Base-by-base conservation (phyloP, 2,329 filamentous ascomycete genomes). In the Penicillium sp. region DNA sequence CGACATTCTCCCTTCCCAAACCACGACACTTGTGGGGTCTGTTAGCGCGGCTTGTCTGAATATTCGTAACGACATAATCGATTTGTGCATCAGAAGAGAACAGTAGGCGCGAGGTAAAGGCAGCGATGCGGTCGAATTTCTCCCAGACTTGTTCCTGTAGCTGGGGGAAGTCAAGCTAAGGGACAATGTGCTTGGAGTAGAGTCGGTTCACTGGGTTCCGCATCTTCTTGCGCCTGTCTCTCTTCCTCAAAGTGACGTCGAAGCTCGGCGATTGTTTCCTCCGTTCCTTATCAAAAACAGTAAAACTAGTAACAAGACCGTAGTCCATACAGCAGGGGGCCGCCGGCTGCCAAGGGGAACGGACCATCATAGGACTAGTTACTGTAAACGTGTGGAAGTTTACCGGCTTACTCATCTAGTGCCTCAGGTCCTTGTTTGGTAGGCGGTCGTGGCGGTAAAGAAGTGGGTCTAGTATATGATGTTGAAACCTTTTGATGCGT, bases 141-240 rank as follows among this genome's bases (percentile, higher is more conserved):
- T 38, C 27, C 53, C 44, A 60, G 30, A 54, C 35, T 48, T 51
- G 4, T 37, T 58, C 45, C 21, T 58, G 48, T 7, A 54, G 37
- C 13, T 45, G 13, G n/a, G 56, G 53, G 18, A 58, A 58, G 10
- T 50, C 39, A 49, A 27, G 25, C 54, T 45, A 58, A 40, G 46
- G 48, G 14, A 50, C 20, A 7, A 59, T 52, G 4, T 23, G 39
- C 28, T 47, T 47, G 29, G 54, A 50, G 15, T 36, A 53, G 18
- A 51, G 36, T 45, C 45, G 29, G 25, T 48, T 50, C 4, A 48
- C 47, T 13, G 39, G 55, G 34, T 52, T 41, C 32, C 5, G 15
- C 41, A 17, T 49, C 36, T 44, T 40, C 31, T 18, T 33, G 41
- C n/a, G 30, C 27, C 26, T 33, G 25, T 33, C 36, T 39, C 38